Percentiles rank a stretch among this genome's conserved stretches.
phyloP scores from a whole-genome alignment of 2,329 filamentous ascomycete species.

The Juglanconis sp. region DNA sequence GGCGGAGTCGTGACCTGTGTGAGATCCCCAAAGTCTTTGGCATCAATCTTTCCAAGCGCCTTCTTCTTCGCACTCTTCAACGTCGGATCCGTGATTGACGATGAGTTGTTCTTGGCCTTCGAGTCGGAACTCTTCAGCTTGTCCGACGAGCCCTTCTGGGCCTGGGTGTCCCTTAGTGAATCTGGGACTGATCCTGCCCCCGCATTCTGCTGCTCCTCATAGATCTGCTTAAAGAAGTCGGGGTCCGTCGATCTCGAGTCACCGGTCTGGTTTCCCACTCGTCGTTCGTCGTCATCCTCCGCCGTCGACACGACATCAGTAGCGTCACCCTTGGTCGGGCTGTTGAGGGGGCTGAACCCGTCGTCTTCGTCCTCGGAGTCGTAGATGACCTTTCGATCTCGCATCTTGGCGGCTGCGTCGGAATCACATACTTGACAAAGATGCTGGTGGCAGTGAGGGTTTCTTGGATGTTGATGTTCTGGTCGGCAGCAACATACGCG shows the following conservation, averaged over 20 bases:
- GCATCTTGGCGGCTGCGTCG: slow-evolving; percentile 21
- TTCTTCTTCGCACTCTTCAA: slow-evolving; percentile 13
- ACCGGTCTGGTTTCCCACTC: slow-evolving; percentile 5
- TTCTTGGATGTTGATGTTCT: neutral
- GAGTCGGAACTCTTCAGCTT: slow-evolving; percentile 4
- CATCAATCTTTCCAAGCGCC: neutral
- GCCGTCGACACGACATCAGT: neutral
- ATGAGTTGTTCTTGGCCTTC: slow-evolving; percentile 15
- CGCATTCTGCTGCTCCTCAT: slow-evolving; percentile 42
- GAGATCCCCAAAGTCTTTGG: slow-evolving; percentile 23
- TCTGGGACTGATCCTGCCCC: slow-evolving; percentile 11
- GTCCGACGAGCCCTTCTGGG: neutral
- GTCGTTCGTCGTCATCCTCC: neutral
- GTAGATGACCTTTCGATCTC: slow-evolving; percentile 25
- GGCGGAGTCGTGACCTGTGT: slow-evolving; percentile 33
- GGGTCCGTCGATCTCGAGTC: slow-evolving; percentile 43
- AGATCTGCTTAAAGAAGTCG: slow-evolving; percentile 45
- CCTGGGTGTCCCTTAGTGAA: neutral
- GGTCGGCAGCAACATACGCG: neutral
- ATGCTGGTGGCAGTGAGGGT: neutral
- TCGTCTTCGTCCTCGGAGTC: slow-evolving; percentile 32
- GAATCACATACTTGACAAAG: neutral
- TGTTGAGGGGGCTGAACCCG: slow-evolving; percentile 24
- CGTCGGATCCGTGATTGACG: slow-evolving; percentile 28
- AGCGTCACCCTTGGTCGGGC: slow-evolving; percentile 13